These are phyloP conservation scores for Heteromeles arbutifolia DNA, from an alignment of 306 rosid genomes.

Conservation along the genomic window DNA sequence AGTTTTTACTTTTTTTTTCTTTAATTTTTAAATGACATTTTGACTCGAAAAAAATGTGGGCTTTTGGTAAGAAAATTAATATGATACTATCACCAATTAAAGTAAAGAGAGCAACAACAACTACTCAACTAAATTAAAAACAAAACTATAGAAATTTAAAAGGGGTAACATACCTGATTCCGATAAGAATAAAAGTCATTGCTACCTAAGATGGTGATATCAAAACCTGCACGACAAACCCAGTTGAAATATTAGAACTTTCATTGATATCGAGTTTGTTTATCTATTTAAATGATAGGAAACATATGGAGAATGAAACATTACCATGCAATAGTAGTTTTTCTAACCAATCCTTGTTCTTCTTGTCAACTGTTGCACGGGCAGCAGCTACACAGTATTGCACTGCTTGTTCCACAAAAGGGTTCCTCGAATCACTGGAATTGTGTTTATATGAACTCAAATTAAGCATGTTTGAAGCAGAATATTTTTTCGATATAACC, in stretches of 20 bases:
- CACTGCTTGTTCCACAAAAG: conserved; percentile 92
- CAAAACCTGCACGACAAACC: conserved; percentile 62
- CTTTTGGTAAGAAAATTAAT: neutral
- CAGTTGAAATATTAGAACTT: conserved; percentile 20
- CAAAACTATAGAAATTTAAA: neutral
- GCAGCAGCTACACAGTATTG: conserved; percentile 90
- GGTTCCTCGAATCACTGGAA: conserved; percentile 76
- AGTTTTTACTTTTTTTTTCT: too few relatives aligned
- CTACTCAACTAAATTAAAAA: neutral
- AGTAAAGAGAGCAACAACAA: neutral
- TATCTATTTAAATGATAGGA: conserved; percentile 3
- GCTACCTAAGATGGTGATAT: conserved; percentile 86
- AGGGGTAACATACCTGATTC: conserved; percentile 57
- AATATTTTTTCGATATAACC: neutral
- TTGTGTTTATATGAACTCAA: neutral
- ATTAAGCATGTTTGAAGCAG: neutral
- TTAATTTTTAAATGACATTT: neutral
- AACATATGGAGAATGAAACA: conserved; percentile 5
- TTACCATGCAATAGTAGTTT: conserved; percentile 71
- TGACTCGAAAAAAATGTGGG: neutral
- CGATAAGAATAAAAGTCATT: conserved; percentile 88
- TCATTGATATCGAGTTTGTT: neutral
- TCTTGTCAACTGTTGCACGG: conserved; percentile 49
- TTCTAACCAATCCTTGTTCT: conserved; percentile 47
- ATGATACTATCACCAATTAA: neutral